Evolutionary conservation across 176 grass and related monocot species (phyloP), one percentile per base, ranked within the genome.

Genomic region (Rhipidocladum racemiflorum): DNA sequence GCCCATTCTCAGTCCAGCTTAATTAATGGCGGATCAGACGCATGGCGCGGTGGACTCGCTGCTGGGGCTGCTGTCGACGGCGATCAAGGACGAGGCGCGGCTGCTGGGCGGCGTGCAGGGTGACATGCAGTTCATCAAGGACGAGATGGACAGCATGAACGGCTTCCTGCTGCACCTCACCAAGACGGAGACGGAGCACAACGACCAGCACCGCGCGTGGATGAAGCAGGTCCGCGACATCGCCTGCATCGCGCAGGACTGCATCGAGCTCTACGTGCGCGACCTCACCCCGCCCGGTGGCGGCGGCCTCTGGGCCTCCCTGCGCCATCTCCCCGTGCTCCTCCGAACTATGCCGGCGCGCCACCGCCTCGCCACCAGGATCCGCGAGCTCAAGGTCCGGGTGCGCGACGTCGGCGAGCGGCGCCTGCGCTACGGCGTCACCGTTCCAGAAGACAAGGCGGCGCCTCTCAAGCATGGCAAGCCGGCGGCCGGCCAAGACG

Each of bases 111-210:
- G 38, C 21, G 10, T 68, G 1, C 18, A 24, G 38, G 65, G 38
- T 10, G 65, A 68, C 65, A 43, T 68, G 4, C 38, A 68, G 65
- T 68, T 68, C 65, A 68, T 68, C 65, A 68, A 24, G 65, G 65
- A 68, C 38, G 65, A 68, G 65, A 23, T 68, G 65, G 65, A 68
- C 38, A 68, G 65, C 65, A 68, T 68, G 65, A 68, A 68, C 11
- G 65, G 38, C 65, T 43, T 68, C 38, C 65, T 68, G 0, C 1
- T 68, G 0, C 11, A 68, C 65, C 11, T 68, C 1, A n/a, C 7
- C 53, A n/a, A 23, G 53, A 21, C 2, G 53, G 0, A 4, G 21
- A 20, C 0, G 49, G 16, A 7, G 6, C 49, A 53, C 49, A 7
- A 53, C 16, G 49, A 53, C 18, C 6, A 20, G 49, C 49, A 0